Conservation (phyloP, 2,329 filamentous ascomycete species). For the Dissoconium aciculare region DNA sequence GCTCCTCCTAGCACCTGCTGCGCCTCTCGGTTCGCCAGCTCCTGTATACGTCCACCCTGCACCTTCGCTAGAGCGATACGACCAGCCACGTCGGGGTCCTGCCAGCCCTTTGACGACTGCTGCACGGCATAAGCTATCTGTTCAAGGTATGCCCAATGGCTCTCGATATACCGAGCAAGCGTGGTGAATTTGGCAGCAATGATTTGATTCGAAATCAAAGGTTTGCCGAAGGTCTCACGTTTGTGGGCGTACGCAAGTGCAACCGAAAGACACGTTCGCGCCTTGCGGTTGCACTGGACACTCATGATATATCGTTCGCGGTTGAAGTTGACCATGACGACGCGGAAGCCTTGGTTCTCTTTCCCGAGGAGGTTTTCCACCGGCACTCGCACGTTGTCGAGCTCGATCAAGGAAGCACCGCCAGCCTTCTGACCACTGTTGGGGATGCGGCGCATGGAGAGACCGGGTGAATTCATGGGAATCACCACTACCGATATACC, state of each 20-base stretch:
- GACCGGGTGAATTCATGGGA: constrained; percentile 35
- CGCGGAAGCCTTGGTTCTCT: constrained; percentile 41
- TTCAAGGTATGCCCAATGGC: constrained; percentile 21
- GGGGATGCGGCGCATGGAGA: constrained; percentile 40
- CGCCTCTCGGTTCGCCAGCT: constrained; percentile 39
- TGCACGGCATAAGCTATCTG: constrained; percentile 21
- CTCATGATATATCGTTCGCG: constrained; percentile 45
- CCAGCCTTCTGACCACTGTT: constrained; percentile 55
- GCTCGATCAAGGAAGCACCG: constrained; percentile 34
- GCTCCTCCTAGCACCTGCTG: constrained; percentile 42
- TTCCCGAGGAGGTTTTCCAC: constrained; percentile 38
- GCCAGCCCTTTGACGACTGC: constrained; percentile 16
- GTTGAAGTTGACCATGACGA: constrained; percentile 46
- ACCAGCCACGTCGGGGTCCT: constrained; percentile 32
- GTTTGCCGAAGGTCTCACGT: constrained; percentile 23
- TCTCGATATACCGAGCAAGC: constrained; percentile 20
- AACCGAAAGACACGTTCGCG: constrained; percentile 23
- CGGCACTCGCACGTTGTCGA: constrained; percentile 43
- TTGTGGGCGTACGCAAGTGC: constrained; percentile 21
- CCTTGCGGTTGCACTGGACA: constrained; percentile 42
- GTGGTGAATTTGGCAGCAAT: constrained; percentile 22
- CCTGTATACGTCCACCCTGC: constrained; percentile 37
- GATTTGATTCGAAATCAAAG: constrained; percentile 22
- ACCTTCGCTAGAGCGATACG: constrained; percentile 40
- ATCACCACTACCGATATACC: constrained; percentile 47